Conservation (phyloP, 495 filamentous ascomycete species). For the Aspergillus carlsbadensis region DNA sequence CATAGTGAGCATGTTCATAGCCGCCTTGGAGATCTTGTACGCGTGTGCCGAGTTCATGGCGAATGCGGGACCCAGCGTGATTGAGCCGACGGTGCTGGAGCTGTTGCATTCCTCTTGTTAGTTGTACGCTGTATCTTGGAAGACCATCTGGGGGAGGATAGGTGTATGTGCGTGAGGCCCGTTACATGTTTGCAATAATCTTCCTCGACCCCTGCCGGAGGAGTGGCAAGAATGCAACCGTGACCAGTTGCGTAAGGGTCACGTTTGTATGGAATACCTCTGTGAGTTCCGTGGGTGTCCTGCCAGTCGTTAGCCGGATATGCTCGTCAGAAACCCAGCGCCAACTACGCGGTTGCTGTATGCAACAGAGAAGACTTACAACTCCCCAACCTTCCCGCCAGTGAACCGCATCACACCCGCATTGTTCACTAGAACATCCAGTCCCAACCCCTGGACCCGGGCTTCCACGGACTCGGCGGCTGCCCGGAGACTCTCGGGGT, state of each 20-base stretch:
- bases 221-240: conserved; percentile 35
- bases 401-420: conserved; percentile 29
- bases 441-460: conserved; percentile 25
- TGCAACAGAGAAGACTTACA: conserved; percentile 16
- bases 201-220: conserved; percentile 36
- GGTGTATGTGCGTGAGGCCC: no score
- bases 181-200: conserved; percentile 42
- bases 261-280: conserved; percentile 38
- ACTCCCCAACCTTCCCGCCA: conserved; percentile 19
- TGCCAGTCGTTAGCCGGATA: conserved; percentile 15
- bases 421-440: conserved; percentile 46
- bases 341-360: neutral
- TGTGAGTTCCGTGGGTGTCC: conserved; percentile 19
- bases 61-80: conserved; percentile 23
- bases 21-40: conserved; percentile 55
- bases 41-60: conserved; percentile 29
- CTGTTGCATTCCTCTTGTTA: conserved; percentile 7
- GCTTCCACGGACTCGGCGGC: conserved; percentile 28
- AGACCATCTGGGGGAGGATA: no score
- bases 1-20: conserved; percentile 49
- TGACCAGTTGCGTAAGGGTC: conserved; percentile 33
- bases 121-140: neutral
- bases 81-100: conserved; percentile 46
- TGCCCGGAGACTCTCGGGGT: conserved; percentile 21
- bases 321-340: neutral